Evolutionary conservation across 164 flowering plant species (phyloP), one percentile per base, ranked within the genome.

Genomic region (Aristolochia californica): DNA sequence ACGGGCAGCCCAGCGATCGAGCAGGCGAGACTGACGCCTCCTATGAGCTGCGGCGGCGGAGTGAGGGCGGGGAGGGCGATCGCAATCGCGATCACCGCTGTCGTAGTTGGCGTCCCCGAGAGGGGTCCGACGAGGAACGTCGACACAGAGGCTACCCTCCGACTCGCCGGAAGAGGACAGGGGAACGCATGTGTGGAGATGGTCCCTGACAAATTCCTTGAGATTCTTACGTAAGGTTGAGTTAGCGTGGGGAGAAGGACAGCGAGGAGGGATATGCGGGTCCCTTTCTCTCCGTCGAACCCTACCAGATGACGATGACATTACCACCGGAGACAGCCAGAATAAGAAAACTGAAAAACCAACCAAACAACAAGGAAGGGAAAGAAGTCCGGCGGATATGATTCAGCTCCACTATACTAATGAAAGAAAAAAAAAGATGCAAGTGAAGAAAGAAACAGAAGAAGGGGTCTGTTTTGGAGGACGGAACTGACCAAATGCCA

Each of bases 1-100:
- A 9, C 59, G 66, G 0, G 78, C 59, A n/a, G 78, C 79, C 83
- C 86, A 81, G 11, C 71, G 69, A 40, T 82, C 87, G 16, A 70
- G 66, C 40, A 66, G 43, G 23, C 62, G 30, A 0, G 77, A 43
- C 50, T 68, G 72, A 26, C 54, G 63, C 28, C 68, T 34, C 40
- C 40, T 4, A 9, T 34, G 40, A 2, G 30, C 30, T 7, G 30
- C 30, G 40, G 40, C 40, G 40, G 40, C 40, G 9, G 10, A 34
- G 10, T 34, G 40, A 34, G 40, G 7, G 3, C 34, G 34, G 7
- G 34, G 34, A 28, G 34, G 34, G 34, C 48, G 52, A 40, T 21
- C 21, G 18, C 34, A 7, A 28, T 3, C 5, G 34, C 48, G 52
- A 40, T 21, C 21, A n/a, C 34, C 27, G 23, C 25, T 44, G 28